Evolutionary conservation across 208 protist species (phyloP).

Genomic region (Blechomonas ayalai): DNA sequence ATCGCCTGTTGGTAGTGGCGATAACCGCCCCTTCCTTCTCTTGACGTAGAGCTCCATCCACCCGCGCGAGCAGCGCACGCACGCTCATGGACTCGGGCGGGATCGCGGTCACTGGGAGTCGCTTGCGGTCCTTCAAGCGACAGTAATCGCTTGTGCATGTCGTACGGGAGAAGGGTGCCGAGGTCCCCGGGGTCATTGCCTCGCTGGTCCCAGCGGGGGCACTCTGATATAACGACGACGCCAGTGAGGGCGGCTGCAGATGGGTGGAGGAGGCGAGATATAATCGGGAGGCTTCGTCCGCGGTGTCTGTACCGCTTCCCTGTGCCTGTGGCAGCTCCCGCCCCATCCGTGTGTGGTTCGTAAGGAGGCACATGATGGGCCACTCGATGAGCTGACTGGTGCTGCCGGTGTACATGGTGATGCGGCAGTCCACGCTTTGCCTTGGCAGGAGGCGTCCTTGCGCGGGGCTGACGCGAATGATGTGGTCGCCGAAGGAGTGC

Average conservation of each 20-base stretch:
- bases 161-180: constrained; percentile 9
- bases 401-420: constrained; percentile 71
- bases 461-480: constrained; percentile 28
- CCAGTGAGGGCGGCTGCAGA: no score
- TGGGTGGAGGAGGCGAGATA: no score
- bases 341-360: constrained; percentile 19
- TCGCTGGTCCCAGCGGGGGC: no score
- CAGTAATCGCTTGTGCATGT: constrained; percentile 24
- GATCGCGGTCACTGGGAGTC: constrained; percentile 16
- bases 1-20: constrained; percentile 1
- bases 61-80: constrained; percentile 7
- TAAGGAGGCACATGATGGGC: constrained; percentile 45
- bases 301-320: neutral
- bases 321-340: constrained; percentile 3
- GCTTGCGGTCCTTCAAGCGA: constrained; percentile 1
- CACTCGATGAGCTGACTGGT: constrained; percentile 70
- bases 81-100: constrained; percentile 23
- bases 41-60: neutral
- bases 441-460: constrained; percentile 40
- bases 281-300: no score
- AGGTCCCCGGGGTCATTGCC: neutral
- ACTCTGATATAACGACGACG: no score
- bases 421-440: constrained; percentile 20
- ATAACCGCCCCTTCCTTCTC: neutral
- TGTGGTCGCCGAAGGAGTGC: constrained; percentile 47